Evolutionary conservation across 805 yeast genomes (phyloP).

Genomic region (Kurtzmaniella cleridarum): DNA sequence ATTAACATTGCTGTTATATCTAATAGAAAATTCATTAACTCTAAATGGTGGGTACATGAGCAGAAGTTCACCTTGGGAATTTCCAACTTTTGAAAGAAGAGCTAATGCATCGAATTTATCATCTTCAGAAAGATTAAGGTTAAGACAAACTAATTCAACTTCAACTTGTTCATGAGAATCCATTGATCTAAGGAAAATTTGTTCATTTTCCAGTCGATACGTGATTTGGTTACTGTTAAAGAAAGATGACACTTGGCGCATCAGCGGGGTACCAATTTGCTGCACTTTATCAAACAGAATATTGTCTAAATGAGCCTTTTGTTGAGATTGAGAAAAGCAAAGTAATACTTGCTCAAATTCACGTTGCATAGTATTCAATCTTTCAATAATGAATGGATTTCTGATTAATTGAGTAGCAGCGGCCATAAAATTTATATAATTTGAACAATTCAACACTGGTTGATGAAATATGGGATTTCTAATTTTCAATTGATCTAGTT

Average conservation of each 20-base stretch:
- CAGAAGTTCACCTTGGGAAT: constrained; percentile 17
- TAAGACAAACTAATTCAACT: too few relatives aligned
- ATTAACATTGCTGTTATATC: constrained; percentile 6
- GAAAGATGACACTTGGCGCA: constrained; percentile 28
- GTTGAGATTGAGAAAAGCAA: not conserved
- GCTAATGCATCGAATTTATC: constrained; percentile 32
- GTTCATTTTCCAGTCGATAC: constrained; percentile 23
- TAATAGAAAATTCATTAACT: constrained; percentile 28
- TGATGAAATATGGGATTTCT: constrained; percentile 17
- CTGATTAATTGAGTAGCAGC: constrained; percentile 17
- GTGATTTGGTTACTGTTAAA: constrained; percentile 32
- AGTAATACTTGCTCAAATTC: constrained; percentile 10
- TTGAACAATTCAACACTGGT: constrained; percentile 27
- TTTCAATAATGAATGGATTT: constrained; percentile 36
- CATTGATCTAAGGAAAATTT: constrained; percentile 6
- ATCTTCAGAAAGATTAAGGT: constrained; percentile 6
- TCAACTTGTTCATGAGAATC: too few relatives aligned
- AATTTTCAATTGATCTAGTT: constrained; percentile 11
- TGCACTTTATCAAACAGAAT: constrained; percentile 32
- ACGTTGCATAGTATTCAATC: constrained; percentile 10
- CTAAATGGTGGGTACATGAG: constrained; percentile 40
- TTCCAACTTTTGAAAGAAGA: constrained; percentile 20
- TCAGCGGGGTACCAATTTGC: constrained; percentile 3
- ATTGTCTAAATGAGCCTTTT: constrained; percentile 18
- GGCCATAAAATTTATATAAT: constrained; percentile 25